Base-by-base conservation (phyloP, 2,329 filamentous ascomycete genomes). In the Myotisia sp. region DNA sequence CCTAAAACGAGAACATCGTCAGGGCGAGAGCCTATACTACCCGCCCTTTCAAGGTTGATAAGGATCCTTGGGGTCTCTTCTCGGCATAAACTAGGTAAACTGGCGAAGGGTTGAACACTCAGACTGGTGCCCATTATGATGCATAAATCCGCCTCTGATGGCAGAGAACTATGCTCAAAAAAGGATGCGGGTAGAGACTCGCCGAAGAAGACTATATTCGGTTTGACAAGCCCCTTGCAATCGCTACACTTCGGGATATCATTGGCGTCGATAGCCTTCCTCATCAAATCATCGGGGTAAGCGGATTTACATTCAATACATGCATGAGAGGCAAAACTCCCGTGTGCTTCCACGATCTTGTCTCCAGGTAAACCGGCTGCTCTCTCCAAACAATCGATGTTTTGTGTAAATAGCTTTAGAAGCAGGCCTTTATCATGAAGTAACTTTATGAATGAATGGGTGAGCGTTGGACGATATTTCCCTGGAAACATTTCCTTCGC, bases 311-410 rank as follows among this genome's bases (percentile, higher is more conserved):
- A 98, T 16, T 93, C 84, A 47, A 95, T 86, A 55, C 90, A 98
- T 44, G 78, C 71, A 59, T 95, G 87, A 1, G 71, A 74, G 14
- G 87, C 87, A 53, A 95, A 98, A 54, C 84, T 93, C 29, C 90
- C 90, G 55, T 98, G 90, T 0, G 90, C 90, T 58, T 95, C 87
- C 20, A 98, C 68, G 32, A 98, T 86, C 55, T 71, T 76, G 2
- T 87, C 75, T 0, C 64, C 68, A 0, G 85, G 81, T 1, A 98
- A 76, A 17, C 90, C 90, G 8, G 87, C 90, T 45, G 73, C 69
- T 14, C 86, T 74, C 59, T 98, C 90, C 8, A 98, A 68, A 49
- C 85, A 93, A 60, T 98, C 90, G 45, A 98, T 95, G 51, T 98
- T 98, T 53, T 98, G 90, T 0, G 90, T 94, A 56, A 95, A 98